Evolutionary conservation across 2,329 filamentous ascomycete species (phyloP).

Genomic region (Xylariaceae sp.): DNA sequence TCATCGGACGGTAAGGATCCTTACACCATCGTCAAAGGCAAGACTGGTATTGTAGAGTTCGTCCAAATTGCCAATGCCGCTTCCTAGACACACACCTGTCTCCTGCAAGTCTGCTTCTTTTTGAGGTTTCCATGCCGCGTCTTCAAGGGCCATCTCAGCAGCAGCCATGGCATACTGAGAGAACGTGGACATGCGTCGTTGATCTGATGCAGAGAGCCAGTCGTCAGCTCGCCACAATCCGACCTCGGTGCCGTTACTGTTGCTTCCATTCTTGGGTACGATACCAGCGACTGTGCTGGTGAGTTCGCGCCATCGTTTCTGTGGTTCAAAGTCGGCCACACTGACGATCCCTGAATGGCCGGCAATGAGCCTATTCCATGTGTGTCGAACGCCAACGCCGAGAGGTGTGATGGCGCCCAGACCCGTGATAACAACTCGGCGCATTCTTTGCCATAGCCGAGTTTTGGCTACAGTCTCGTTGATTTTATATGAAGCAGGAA

Average conservation of each 20-base stretch:
- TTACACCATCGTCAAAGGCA: conserved; percentile 74
- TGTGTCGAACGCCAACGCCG: conserved; percentile 76
- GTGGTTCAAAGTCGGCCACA: conserved; percentile 65
- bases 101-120: conserved; percentile 69
- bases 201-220: conserved; percentile 61
- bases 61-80: conserved; percentile 92
- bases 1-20: conserved; percentile 36
- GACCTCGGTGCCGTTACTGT: conserved; percentile 38
- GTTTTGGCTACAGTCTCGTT: conserved; percentile 13
- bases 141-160: conserved; percentile 81
- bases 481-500: not conserved
- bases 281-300: conserved; percentile 86
- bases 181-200: conserved; percentile 87
- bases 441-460: conserved; percentile 57
- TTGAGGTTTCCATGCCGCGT: conserved; percentile 77
- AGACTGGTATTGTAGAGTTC: conserved; percentile 87
- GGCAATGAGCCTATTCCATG: conserved; percentile 82
- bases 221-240: conserved; percentile 58
- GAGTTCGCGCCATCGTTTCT: conserved; percentile 68
- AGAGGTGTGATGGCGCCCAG: conserved; percentile 84
- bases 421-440: conserved; percentile 83
- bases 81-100: conserved; percentile 91
- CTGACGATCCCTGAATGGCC: conserved; percentile 83
- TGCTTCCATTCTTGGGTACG: conserved; percentile 61
- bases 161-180: conserved; percentile 91